Percentiles rank a stretch among this genome's conserved stretches.
Evolutionary conservation across 176 grass and related monocot genomes (phyloP).

Genomic region (Aegilops longissima): DNA sequence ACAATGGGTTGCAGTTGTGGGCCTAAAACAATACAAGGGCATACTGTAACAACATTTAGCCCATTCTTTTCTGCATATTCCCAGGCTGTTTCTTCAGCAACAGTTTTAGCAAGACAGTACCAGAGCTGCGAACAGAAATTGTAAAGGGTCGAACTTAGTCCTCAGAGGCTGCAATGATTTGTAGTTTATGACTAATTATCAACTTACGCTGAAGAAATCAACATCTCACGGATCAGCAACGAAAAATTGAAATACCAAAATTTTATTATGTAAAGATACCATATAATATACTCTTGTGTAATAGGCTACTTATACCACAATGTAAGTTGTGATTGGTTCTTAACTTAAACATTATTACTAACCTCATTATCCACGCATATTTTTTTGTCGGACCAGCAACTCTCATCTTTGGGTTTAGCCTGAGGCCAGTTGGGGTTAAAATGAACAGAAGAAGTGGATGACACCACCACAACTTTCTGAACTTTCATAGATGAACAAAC

Average conservation of each 20-base stretch:
- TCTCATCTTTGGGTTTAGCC: constrained; percentile 22
- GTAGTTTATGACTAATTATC: not conserved
- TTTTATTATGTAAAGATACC: not conserved
- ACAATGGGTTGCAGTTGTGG: constrained; percentile 13
- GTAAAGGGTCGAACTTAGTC: not conserved
- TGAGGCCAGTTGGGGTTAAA: constrained; percentile 30
- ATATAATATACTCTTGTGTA: not conserved
- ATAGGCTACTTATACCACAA: not conserved
- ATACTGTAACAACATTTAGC: constrained; percentile 35
- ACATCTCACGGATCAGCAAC: not conserved
- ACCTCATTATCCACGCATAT: constrained; percentile 17
- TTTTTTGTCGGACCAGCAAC: constrained; percentile 33
- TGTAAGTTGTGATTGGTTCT: not conserved
- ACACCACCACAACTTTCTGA: constrained; percentile 29
- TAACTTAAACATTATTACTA: not conserved
- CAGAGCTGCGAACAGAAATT: constrained; percentile 32
- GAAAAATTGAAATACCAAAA: not conserved
- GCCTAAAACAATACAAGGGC: constrained; percentile 29
- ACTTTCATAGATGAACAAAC: constrained; percentile 15
- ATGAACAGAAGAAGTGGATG: constrained; percentile 20
- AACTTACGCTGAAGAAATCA: not conserved
- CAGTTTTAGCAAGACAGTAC: constrained; percentile 43
- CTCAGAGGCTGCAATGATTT: not conserved
- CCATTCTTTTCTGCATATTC: constrained; percentile 30
- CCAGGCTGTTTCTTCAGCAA: constrained; percentile 39